Conservation (phyloP, 257 asterid species). For the Solanum neorickii region DNA sequence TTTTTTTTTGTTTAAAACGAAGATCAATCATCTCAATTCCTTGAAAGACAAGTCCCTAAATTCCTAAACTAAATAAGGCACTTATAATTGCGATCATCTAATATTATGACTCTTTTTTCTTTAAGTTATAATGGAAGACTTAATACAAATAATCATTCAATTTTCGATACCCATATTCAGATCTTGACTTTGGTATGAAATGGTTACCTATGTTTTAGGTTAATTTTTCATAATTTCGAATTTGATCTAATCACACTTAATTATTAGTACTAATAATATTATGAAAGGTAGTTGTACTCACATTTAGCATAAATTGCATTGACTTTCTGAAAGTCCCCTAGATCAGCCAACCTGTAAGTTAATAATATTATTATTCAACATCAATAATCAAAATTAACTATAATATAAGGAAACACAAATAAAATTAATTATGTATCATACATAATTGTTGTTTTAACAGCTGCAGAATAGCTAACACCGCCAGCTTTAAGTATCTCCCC, state of each 20-base stretch:
- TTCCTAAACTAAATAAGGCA: not conserved
- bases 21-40: not conserved
- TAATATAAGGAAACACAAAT: not conserved
- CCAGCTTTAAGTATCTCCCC: constrained; percentile 95
- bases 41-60: not conserved
- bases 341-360: constrained; percentile 80
- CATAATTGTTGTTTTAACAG: constrained; percentile 94
- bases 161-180: not conserved
- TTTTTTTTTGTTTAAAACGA: not conserved
- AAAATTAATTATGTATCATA: constrained; percentile 14
- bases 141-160: not conserved
- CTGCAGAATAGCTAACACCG: constrained; percentile 80
- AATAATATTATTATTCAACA: not conserved
- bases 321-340: constrained; percentile 83
- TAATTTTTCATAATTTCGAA: not conserved
- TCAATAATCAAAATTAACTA: not conserved
- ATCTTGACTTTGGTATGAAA: not conserved
- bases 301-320: constrained; percentile 90
- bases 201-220: not conserved
- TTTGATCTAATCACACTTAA: not conserved
- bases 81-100: not conserved
- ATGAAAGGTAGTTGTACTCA: constrained; percentile 23
- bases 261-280: not conserved
- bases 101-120: not conserved
- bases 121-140: not conserved